These are phyloP conservation scores for Euphorbia tirucalli DNA, from an alignment of 345 rosid species.

Conservation along the genomic window DNA sequence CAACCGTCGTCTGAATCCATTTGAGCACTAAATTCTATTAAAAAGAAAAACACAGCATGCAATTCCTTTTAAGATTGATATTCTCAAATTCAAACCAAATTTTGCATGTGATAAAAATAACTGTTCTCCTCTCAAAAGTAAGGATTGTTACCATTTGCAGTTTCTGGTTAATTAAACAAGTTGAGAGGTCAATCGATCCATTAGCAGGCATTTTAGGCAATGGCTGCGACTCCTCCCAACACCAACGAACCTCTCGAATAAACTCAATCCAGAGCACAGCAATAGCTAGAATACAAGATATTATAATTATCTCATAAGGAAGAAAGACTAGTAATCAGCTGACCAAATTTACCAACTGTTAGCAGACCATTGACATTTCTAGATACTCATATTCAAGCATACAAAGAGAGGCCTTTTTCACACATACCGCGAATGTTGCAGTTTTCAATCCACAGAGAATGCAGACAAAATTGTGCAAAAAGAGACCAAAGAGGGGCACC, in stretches of 20 bases:
- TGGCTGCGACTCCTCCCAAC: constrained; percentile 92
- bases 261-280: constrained; percentile 92
- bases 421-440: constrained; percentile 88
- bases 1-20: not conserved
- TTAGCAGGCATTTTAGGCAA: constrained; percentile 64
- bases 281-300: constrained; percentile 54
- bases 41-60: no score
- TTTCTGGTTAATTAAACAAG: constrained; percentile 90
- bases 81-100: not conserved
- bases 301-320: not conserved
- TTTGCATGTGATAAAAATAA: not conserved
- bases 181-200: constrained; percentile 75
- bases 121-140: not conserved
- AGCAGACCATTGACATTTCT: not conserved
- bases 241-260: constrained; percentile 96
- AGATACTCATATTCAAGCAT: not conserved
- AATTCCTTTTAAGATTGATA: not conserved
- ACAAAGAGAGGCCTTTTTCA: constrained; percentile 11
- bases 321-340: not conserved
- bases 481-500: constrained; percentile 82
- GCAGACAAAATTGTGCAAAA: constrained; percentile 83
- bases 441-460: constrained; percentile 84
- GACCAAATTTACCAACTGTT: not conserved
- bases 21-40: no score
- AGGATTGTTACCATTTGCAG: constrained; percentile 72